Conservation (phyloP, 1,284 basidiomycete species). For the Pseudozyma pruni region DNA sequence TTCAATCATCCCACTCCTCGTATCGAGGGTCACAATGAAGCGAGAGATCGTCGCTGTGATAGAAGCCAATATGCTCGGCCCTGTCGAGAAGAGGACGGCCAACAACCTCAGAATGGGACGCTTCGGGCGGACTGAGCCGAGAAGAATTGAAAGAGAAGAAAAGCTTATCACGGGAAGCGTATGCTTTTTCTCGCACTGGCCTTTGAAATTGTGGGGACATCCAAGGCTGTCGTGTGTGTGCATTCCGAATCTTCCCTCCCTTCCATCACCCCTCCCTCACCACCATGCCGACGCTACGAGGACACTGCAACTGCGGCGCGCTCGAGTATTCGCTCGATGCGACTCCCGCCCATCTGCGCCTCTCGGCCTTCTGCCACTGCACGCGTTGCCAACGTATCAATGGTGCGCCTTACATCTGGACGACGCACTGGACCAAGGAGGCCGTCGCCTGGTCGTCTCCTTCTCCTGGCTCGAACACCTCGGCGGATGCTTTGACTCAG, state of each 20-base stretch:
- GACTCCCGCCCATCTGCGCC: conserved; percentile 29
- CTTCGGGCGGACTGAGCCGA: neutral
- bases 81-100: no score
- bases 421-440: conserved; percentile 54
- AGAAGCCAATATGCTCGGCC: no score
- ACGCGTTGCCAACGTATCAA: conserved; percentile 60
- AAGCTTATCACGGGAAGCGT: no score
- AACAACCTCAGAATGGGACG: no score
- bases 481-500: conserved; percentile 10
- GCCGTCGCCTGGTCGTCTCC: conserved; percentile 51
- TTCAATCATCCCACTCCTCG: no score
- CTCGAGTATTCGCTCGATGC: conserved; percentile 37
- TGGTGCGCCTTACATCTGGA: conserved; percentile 58
- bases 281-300: conserved; percentile 29
- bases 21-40: no score
- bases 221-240: conserved; percentile 20
- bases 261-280: neutral
- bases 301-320: conserved; percentile 52
- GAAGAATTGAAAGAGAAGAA: neutral
- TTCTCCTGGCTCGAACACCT: neutral
- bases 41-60: no score
- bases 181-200: no score
- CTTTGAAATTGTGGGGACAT: no score
- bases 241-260: conserved; percentile 4
- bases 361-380: conserved; percentile 59